phyloP scores from a whole-genome alignment of 257 asterid species.

The Cynanchum wilfordii region DNA sequence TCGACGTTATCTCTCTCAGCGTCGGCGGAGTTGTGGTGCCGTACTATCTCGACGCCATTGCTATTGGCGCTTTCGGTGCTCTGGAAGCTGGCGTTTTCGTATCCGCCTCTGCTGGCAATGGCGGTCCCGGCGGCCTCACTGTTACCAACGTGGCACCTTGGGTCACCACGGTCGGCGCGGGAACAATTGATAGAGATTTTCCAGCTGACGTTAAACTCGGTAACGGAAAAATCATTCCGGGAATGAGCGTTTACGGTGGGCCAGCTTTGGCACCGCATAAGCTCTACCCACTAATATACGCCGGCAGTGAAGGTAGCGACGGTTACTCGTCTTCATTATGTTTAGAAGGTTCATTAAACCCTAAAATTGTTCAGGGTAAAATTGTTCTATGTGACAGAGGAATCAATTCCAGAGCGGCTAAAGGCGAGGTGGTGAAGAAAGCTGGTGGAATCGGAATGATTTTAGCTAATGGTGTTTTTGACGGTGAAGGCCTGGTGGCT shows the following conservation, averaged over 20 bases:
- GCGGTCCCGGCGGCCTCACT: conserved; percentile 80
- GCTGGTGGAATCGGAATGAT: conserved; percentile 90
- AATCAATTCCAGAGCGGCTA: conserved; percentile 65
- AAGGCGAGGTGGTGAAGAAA: conserved; percentile 81
- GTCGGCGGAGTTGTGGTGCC: conserved; percentile 88
- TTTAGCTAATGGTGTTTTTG: conserved; percentile 74
- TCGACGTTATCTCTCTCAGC: conserved; percentile 74
- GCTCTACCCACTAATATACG: conserved; percentile 65
- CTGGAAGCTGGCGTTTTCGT: conserved; percentile 65
- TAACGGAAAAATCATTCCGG: conserved; percentile 48
- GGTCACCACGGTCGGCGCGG: conserved; percentile 91
- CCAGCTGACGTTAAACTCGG: conserved; percentile 83
- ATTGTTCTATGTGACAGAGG: conserved; percentile 79
- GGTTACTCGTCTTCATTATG: conserved; percentile 77
- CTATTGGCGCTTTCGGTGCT: conserved; percentile 76
- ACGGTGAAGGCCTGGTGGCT: conserved; percentile 81
- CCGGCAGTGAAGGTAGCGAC: conserved; percentile 77
- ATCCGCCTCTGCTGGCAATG: conserved; percentile 87
- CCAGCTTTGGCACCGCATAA: conserved; percentile 52
- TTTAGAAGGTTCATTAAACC: conserved; percentile 65
- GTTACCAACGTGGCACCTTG: conserved; percentile 88
- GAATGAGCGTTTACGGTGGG: conserved; percentile 72
- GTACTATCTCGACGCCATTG: conserved; percentile 72
- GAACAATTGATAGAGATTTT: conserved; percentile 76
- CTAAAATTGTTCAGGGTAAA: conserved; percentile 50